These are phyloP conservation scores for Phytophthora sp. DNA, from an alignment of 352 stramenopile species.

Conservation along the genomic window DNA sequence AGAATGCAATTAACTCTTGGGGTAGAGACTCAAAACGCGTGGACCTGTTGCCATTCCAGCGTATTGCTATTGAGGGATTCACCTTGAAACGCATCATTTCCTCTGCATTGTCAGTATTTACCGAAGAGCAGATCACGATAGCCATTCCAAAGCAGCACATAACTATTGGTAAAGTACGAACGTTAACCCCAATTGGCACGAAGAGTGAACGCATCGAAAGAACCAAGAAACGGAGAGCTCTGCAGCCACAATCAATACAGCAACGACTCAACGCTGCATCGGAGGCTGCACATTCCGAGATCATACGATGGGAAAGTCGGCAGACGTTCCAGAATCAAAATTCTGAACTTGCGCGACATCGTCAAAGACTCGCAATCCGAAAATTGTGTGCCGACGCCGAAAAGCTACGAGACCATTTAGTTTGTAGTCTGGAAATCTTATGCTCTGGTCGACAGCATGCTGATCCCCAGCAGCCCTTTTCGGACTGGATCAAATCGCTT, in stretches of 20 bases:
- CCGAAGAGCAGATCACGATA: not conserved
- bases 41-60: slow-evolving; percentile 17
- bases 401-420: slow-evolving; percentile 40
- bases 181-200: slow-evolving; percentile 13
- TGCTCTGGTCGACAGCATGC: slow-evolving; percentile 49
- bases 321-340: not conserved
- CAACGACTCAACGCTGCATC: slow-evolving; percentile 16
- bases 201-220: not conserved
- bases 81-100: slow-evolving; percentile 20
- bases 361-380: slow-evolving; percentile 36
- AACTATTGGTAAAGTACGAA: not conserved
- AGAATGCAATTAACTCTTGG: no score
- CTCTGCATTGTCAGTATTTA: slow-evolving; percentile 14
- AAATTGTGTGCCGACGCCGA: slow-evolving; percentile 34
- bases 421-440: slow-evolving; percentile 44
- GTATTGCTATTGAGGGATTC: slow-evolving; percentile 8
- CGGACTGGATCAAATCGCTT: slow-evolving; percentile 62
- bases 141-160: not conserved
- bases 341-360: slow-evolving; percentile 16
- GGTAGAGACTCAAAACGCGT: not conserved
- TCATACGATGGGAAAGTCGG: slow-evolving; percentile 5
- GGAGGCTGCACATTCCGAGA: slow-evolving; percentile 16
- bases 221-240: not conserved
- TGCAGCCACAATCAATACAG: slow-evolving; percentile 8
- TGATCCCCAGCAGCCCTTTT: slow-evolving; percentile 46